These are phyloP conservation scores for Microthlaspi erraticum DNA, from an alignment of 345 rosid genomes.

Conservation along the genomic window DNA sequence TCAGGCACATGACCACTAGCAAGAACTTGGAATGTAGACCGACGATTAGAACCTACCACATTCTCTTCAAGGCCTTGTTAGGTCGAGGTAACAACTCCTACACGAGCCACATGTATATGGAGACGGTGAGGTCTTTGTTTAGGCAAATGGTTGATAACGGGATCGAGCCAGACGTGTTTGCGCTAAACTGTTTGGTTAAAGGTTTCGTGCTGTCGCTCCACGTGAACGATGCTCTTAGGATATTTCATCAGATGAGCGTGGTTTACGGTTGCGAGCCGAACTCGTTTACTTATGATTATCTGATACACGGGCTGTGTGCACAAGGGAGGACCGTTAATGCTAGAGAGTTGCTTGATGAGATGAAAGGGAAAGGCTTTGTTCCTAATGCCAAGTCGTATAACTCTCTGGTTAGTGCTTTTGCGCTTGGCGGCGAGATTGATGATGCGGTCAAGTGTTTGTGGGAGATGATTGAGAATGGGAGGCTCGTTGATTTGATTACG, in stretches of 20 bases:
- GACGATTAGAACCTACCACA: slow-evolving; percentile 73
- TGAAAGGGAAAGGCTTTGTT: slow-evolving; percentile 77
- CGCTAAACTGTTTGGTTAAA: slow-evolving; percentile 62
- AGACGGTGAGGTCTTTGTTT: slow-evolving; percentile 72
- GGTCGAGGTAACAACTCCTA: slow-evolving; percentile 76
- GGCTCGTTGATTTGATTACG: slow-evolving; percentile 69
- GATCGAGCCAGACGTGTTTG: slow-evolving; percentile 73
- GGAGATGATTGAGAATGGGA: slow-evolving; percentile 80
- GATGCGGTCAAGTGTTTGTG: slow-evolving; percentile 63
- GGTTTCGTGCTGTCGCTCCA: slow-evolving; percentile 89
- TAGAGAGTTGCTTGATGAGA: slow-evolving; percentile 67
- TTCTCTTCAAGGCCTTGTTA: slow-evolving; percentile 76
- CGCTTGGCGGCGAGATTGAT: slow-evolving; percentile 67
- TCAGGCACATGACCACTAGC: slow-evolving; percentile 69
- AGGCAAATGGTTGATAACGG: slow-evolving; percentile 83
- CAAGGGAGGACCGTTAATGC: slow-evolving; percentile 86
- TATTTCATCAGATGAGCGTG: slow-evolving; percentile 88
- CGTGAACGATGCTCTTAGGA: slow-evolving; percentile 87
- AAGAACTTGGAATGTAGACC: slow-evolving; percentile 72
- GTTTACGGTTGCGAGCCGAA: slow-evolving; percentile 74
- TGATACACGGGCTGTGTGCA: slow-evolving; percentile 84
- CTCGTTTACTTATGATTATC: slow-evolving; percentile 76
- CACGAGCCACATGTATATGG: slow-evolving; percentile 80
- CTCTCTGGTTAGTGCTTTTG: slow-evolving; percentile 80
- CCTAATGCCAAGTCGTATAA: slow-evolving; percentile 80